These are phyloP conservation scores for Cladophialophora carrionii DNA, from an alignment of 2,329 filamentous ascomycete genomes.

Conservation along the genomic window DNA sequence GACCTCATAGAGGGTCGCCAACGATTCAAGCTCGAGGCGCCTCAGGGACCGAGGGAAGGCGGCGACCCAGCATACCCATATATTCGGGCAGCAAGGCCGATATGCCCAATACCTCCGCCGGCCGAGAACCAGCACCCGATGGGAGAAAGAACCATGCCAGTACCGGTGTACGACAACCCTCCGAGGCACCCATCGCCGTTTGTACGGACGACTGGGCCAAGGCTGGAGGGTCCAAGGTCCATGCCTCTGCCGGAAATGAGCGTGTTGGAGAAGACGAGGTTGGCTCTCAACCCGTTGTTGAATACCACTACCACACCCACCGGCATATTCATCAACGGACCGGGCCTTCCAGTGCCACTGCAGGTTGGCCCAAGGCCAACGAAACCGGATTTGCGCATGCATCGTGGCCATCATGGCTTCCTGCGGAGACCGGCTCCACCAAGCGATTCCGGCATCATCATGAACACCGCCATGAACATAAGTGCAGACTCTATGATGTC, in stretches of 20 bases:
- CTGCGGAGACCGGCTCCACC: conserved; percentile 15
- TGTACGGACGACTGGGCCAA: conserved; percentile 38
- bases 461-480: conserved; percentile 31
- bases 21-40: not conserved
- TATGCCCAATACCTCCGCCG: conserved; percentile 11
- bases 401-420: conserved; percentile 23
- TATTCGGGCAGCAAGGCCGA: conserved; percentile 17
- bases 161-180: conserved; percentile 34
- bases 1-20: not conserved
- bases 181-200: conserved; percentile 39
- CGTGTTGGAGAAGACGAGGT: conserved; percentile 15
- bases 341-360: conserved; percentile 10
- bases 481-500: conserved; percentile 24
- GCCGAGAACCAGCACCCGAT: conserved; percentile 1
- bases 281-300: conserved; percentile 24
- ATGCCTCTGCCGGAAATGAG: conserved; percentile 17
- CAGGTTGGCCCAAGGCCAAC: conserved; percentile 14
- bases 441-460: conserved; percentile 26
- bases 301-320: conserved; percentile 50
- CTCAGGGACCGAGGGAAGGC: conserved; percentile 24
- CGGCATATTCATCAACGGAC: conserved; percentile 42
- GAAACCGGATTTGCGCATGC: conserved; percentile 17
- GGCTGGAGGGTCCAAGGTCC: conserved; percentile 32
- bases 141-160: conserved; percentile 27
- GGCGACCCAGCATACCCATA: conserved; percentile 24